Evolutionary conservation across 495 filamentous ascomycete genomes (phyloP), one percentile per base, ranked within the genome.

Genomic region (Lasiosphaeria miniovina): DNA sequence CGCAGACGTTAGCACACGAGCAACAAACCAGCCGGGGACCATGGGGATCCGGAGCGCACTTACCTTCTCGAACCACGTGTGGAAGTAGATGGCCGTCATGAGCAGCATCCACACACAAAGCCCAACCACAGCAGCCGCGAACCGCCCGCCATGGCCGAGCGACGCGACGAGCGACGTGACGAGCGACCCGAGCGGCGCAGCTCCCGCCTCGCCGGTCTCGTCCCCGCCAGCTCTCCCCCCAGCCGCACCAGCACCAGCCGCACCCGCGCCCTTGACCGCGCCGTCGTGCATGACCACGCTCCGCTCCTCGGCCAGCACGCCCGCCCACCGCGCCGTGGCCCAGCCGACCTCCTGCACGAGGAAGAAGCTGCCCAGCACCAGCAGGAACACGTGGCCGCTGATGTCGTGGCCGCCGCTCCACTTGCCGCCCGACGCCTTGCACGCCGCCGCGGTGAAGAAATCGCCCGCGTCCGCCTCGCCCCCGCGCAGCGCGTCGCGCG

Each of bases 41-140:
- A 9, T 1, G 36, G 48, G 10, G 55, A 15, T 38, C 52, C 14
- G 10, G 6, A 38, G 52, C 12, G 32, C 14, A 74, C 80, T 60
- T 68, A 91, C 90, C 88, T 98, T 98, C 77, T 98, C 94, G 69
- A 93, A 86, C 94, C 93, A 97, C 4, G 94, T 97, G 71, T 98
- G 94, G 60, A 98, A 98, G 77, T 92, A 97, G 49, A 91, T 88
- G 10, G 93, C 91, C 46, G 94, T 98, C 94, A 98, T 98, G 52
- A 97, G 79, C 72, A 97, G 72, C 93, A 98, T 98, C 89, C 91
- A 97, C 82, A 84, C 87, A 60, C 85, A 87, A 67, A 96, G 64
- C 5, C 74, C 84, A 65, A 87, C 68, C 63, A 85, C 69, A 48
- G 66, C 82, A 68, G 84, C 62, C 8, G 77, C 80, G 14, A 77